These are phyloP conservation scores for Skeletonema menzelii DNA, from an alignment of 108 stramenopile species.

Conservation along the genomic window DNA sequence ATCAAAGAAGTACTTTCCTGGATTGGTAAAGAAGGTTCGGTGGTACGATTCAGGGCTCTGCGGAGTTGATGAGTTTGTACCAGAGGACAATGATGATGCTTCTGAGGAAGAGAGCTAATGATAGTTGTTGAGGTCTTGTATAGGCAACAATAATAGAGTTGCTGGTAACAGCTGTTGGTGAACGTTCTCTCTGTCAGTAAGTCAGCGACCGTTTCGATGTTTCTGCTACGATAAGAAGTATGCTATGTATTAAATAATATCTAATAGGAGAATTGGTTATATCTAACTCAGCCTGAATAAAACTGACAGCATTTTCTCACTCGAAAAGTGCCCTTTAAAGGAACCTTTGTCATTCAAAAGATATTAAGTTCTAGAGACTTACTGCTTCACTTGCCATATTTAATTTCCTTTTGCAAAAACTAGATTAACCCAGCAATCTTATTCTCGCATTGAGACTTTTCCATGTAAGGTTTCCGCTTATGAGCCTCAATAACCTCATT, in stretches of 20 bases:
- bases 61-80: constrained; percentile 21
- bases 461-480: constrained; percentile 3
- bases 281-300: too few species aligned
- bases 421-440: constrained; percentile 4
- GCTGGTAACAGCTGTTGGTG: neutral
- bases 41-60: constrained; percentile 41
- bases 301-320: constrained; percentile 10
- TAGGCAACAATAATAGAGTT: too few species aligned
- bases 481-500: constrained; percentile 11
- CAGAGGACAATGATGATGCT: neutral
- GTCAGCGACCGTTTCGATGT: too few species aligned
- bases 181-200: too few species aligned
- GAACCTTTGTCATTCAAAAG: too few species aligned
- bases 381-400: too few species aligned
- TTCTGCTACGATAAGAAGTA: too few species aligned
- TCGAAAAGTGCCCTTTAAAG: too few species aligned
- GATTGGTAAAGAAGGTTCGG: constrained; percentile 37
- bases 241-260: too few species aligned
- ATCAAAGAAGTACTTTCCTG: constrained; percentile 43
- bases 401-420: too few species aligned
- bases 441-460: constrained; percentile 22
- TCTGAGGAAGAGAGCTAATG: neutral
- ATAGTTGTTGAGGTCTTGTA: too few species aligned
- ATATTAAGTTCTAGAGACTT: too few species aligned
- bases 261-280: neutral